phyloP scores from a whole-genome alignment of 352 stramenopile genomes.

The Phytophthora sojae region DNA sequence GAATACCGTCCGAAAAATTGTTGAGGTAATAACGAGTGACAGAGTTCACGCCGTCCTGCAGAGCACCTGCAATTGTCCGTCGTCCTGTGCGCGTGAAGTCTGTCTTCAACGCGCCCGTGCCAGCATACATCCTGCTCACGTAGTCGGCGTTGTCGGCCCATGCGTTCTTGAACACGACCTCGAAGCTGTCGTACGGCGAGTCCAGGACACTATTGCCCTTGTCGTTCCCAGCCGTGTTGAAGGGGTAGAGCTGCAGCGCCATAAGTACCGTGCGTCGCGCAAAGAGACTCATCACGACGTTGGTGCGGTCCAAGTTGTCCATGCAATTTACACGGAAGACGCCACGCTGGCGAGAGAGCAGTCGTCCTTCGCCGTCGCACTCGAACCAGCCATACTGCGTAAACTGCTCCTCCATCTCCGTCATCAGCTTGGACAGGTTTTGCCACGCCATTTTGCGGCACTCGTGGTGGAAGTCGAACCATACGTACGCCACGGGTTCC shows the following conservation, averaged over 20 bases:
- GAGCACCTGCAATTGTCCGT: slow-evolving; percentile 89
- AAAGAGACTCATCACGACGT: slow-evolving; percentile 87
- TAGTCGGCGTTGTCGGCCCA: slow-evolving; percentile 97
- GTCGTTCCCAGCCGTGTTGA: slow-evolving; percentile 38
- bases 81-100: slow-evolving; percentile 96
- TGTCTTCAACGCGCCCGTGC: slow-evolving; percentile 95
- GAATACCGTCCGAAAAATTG: slow-evolving; percentile 95
- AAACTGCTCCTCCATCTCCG: slow-evolving; percentile 88
- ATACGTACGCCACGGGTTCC: slow-evolving; percentile 78
- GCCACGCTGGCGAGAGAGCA: slow-evolving; percentile 82
- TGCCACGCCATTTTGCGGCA: slow-evolving; percentile 94
- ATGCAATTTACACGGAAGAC: slow-evolving; percentile 98
- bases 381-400: slow-evolving; percentile 67
- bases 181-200: slow-evolving; percentile 74
- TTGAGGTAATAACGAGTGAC: slow-evolving; percentile 96
- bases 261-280: slow-evolving; percentile 81
- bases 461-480: slow-evolving; percentile 99
- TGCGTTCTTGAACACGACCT: slow-evolving; percentile 85
- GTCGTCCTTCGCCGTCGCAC: slow-evolving; percentile 49
- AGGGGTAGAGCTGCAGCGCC: slow-evolving; percentile 83
- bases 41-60: slow-evolving; percentile 96
- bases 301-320: slow-evolving; percentile 97
- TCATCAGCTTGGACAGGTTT: slow-evolving; percentile 92
- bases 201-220: slow-evolving; percentile 77
- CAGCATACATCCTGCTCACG: slow-evolving; percentile 94